Evolutionary conservation across 768 basidiomycete species (phyloP), one percentile per base, ranked within the genome.

Genomic region (Rubroboletus pulcherrimus): DNA sequence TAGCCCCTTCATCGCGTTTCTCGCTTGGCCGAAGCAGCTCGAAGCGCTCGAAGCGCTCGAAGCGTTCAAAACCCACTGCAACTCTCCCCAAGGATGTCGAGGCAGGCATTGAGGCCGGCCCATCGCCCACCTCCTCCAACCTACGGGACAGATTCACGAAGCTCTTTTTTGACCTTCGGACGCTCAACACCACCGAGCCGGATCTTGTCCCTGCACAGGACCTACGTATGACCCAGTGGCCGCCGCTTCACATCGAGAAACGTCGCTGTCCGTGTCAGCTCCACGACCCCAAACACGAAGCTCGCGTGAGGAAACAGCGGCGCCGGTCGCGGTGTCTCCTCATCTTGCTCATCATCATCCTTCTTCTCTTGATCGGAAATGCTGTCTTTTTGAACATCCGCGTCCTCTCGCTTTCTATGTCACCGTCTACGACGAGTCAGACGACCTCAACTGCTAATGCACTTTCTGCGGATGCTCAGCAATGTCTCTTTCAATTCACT

Each of bases 401-500:
- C 50, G 63, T 75, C 44, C 59, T 71, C 31, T 53, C 64, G 15
- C 57, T 63, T 52, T 48, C 62, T 6, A 47, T 47, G 34, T 59
- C 57, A 44, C 40, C 44, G 7, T 55, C 63, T 30, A 38, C 62
- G 14, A 24, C 58, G 5, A 61, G 61, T 44, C 52, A 67, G 39
- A 56, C 68, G 15, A 60, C 64, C 4, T 64, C 71, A n/a, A 63
- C 63, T 15, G 46, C 71, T 6, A n/a, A 57, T 19, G 47, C 54
- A 3, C 71, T 79, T 38, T 76, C 78, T 26, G 67, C 63, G 33
- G 68, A 74, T 56, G 71, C 75, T 21, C 73, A 75, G 56, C 73
- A 77, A 61, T 81, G 80, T 61, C 61, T 81, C 41, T 73, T 74
- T 15, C 73, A 81, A 56, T 81, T 73, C 61, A 72, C 65, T 15